phyloP scores from a whole-genome alignment of 1,284 basidiomycete species.

The Trametes hirsuta region DNA sequence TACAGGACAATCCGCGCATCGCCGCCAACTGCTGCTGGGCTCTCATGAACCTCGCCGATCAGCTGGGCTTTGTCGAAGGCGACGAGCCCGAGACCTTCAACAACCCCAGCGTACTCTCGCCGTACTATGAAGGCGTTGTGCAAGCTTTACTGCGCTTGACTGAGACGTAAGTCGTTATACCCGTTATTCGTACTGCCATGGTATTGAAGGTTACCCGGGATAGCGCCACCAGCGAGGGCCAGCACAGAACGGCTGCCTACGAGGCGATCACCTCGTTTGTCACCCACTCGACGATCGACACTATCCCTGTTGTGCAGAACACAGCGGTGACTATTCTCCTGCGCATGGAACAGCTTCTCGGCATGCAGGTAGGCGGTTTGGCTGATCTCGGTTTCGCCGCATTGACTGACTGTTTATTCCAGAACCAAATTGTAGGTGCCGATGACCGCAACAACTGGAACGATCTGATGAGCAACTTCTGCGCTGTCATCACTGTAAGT shows the following conservation, averaged over 20 bases:
- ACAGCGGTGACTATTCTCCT: constrained; percentile 82
- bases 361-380: constrained; percentile 63
- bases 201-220: constrained; percentile 19
- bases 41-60: constrained; percentile 92
- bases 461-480: constrained; percentile 96
- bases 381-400: neutral
- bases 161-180: constrained; percentile 64
- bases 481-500: constrained; percentile 84
- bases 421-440: constrained; percentile 93
- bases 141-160: constrained; percentile 83
- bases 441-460: constrained; percentile 99
- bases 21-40: constrained; percentile 97
- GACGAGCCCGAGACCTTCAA: constrained; percentile 52
- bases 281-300: constrained; percentile 81
- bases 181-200: neutral
- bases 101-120: constrained; percentile 76
- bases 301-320: constrained; percentile 82
- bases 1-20: constrained; percentile 86
- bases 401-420: constrained; percentile 1
- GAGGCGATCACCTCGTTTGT: constrained; percentile 92
- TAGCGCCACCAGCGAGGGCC: constrained; percentile 87
- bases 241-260: constrained; percentile 95
- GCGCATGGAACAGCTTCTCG: constrained; percentile 88
- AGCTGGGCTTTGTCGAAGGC: constrained; percentile 70
- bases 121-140: constrained; percentile 89